Evolutionary conservation across 176 grass and related monocot species (phyloP).

Genomic region (Areca catechu): DNA sequence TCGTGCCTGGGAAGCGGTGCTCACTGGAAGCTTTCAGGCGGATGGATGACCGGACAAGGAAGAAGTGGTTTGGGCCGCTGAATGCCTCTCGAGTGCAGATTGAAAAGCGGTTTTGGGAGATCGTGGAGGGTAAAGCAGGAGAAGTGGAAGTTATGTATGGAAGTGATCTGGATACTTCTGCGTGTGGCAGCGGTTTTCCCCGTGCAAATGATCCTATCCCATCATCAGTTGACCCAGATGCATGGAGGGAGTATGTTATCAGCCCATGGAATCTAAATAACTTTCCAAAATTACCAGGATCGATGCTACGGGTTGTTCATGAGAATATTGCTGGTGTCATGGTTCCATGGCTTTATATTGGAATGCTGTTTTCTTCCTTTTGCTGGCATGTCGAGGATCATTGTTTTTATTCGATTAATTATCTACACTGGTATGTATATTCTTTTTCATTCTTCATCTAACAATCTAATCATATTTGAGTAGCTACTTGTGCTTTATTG

Average conservation of each 20-base stretch:
- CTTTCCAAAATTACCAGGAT: conserved; percentile 75
- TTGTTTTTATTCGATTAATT: conserved; percentile 98
- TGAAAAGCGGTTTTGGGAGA: conserved; percentile 92
- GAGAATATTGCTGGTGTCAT: conserved; percentile 93
- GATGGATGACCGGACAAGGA: conserved; percentile 57
- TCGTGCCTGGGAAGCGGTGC: conserved; percentile 48
- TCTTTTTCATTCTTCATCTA: not conserved
- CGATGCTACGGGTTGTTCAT: conserved; percentile 70
- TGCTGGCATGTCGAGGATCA: conserved; percentile 98
- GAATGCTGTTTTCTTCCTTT: conserved; percentile 94
- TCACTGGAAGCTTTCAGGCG: conserved; percentile 48
- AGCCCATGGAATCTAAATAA: conserved; percentile 96
- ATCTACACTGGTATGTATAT: conserved; percentile 73
- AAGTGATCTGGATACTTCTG: conserved; percentile 86
- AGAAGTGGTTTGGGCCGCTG: conserved; percentile 77
- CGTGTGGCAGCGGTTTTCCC: conserved; percentile 87
- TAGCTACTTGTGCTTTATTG: too few relatives aligned
- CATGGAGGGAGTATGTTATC: conserved; percentile 46
- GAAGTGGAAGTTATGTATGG: conserved; percentile 92
- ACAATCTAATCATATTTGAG: not conserved
- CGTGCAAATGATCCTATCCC: conserved; percentile 39
- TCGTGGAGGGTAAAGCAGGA: conserved; percentile 80
- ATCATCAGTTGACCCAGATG: conserved; percentile 28
- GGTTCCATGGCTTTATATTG: conserved; percentile 95
- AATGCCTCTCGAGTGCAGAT: conserved; percentile 47